Conservation (phyloP, 169 alveolate species). For the Babesia microti region DNA sequence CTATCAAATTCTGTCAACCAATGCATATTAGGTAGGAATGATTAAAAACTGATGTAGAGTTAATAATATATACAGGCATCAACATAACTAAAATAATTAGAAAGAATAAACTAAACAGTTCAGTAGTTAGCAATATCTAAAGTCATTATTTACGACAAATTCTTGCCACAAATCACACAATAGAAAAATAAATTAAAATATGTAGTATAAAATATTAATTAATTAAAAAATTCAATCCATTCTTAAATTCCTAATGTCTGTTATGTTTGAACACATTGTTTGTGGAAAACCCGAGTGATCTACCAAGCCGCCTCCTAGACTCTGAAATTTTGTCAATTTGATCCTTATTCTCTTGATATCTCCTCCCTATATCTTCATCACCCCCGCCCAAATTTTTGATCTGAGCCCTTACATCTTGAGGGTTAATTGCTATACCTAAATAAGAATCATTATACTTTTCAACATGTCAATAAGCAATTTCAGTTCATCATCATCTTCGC, state of each 20-base stretch:
- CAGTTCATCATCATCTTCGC: slow-evolving; percentile 67
- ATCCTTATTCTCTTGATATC: slow-evolving; percentile 43
- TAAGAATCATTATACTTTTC: slow-evolving; percentile 35
- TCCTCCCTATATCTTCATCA: slow-evolving; percentile 53
- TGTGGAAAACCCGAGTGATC: slow-evolving; percentile 23
- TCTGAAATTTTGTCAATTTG: slow-evolving; percentile 15
- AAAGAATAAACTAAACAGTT: too few species aligned
- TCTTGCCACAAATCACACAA: background rate
- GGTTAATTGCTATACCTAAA: slow-evolving; percentile 50
- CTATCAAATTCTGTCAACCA: too few species aligned
- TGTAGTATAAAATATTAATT: background rate
- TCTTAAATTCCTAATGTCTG: background rate
- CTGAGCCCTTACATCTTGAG: slow-evolving; percentile 52
- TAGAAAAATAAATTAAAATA: background rate
- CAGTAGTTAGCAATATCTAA: too few species aligned
- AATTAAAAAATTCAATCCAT: background rate
- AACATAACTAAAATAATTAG: too few species aligned
- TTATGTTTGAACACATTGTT: background rate
- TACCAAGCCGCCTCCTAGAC: slow-evolving; percentile 17
- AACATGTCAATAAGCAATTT: slow-evolving; percentile 56
- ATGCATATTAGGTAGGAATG: too few species aligned
- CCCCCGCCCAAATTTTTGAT: slow-evolving; percentile 63
- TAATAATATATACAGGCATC: too few species aligned
- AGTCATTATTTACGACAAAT: too few species aligned
- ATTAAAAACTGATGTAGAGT: too few species aligned